A percentile compares a stretch with the other conserved stretches of the same genome.
These are phyloP conservation scores for Coelomomyces lativittatus DNA, from an alignment of 371 early-diverging fungal species.

Conservation along the genomic window DNA sequence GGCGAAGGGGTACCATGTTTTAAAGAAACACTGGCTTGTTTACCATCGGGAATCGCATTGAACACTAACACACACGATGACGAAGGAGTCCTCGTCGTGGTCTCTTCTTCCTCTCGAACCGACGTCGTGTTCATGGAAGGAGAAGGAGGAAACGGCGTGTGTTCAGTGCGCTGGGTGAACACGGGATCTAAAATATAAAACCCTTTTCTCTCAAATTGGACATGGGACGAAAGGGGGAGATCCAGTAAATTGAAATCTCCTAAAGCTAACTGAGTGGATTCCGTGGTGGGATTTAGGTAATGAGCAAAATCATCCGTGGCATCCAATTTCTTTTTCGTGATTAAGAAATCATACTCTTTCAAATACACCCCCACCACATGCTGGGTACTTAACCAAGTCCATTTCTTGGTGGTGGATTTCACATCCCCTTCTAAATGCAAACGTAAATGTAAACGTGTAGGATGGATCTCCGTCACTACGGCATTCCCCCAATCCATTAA, in stretches of 20 bases:
- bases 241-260: slow-evolving; percentile 22
- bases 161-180: slow-evolving; percentile 14
- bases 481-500: slow-evolving; percentile 99
- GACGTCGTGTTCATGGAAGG: slow-evolving; percentile 5
- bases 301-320: slow-evolving; percentile 75
- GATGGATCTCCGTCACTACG: slow-evolving; percentile 51
- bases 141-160: background rate
- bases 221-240: slow-evolving; percentile 51
- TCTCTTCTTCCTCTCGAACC: too few relatives aligned
- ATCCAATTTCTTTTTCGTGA: slow-evolving; percentile 93
- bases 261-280: slow-evolving; percentile 46
- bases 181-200: slow-evolving; percentile 77
- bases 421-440: slow-evolving; percentile 89
- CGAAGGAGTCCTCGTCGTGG: slow-evolving; percentile 17
- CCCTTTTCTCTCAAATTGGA: slow-evolving; percentile 97
- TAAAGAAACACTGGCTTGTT: slow-evolving; percentile 53
- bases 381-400: slow-evolving; percentile 76
- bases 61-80: too few relatives aligned
- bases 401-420: slow-evolving; percentile 96
- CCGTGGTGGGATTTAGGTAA: slow-evolving; percentile 70
- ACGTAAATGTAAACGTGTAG: slow-evolving; percentile 29
- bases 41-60: slow-evolving; percentile 85
- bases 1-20: slow-evolving; percentile 20
- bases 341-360: slow-evolving; percentile 83
- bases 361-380: slow-evolving; percentile 40